Conservation (phyloP, 2,329 filamentous ascomycete genomes). For the Monosporascus sp. region DNA sequence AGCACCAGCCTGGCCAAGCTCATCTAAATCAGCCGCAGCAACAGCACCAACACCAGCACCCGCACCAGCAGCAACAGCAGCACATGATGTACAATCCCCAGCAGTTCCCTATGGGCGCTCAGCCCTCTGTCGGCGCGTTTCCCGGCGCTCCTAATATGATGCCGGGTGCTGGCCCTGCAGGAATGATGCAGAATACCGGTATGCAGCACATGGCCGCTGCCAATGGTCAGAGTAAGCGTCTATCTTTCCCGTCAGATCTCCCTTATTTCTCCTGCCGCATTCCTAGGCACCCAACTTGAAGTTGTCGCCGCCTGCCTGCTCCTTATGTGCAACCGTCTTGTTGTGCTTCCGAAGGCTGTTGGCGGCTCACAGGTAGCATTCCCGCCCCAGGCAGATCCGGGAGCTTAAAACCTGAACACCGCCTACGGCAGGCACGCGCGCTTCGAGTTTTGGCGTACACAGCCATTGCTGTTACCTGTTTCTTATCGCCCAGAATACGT, state of each 20-base stretch:
- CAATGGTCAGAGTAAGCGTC: conserved; percentile 55
- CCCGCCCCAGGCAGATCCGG: conserved; percentile 6
- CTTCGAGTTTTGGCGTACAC: conserved; percentile 7
- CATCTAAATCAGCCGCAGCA: conserved; percentile 25
- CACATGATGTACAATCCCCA: conserved; percentile 58
- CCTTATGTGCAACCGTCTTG: background rate
- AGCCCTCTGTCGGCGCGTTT: conserved; percentile 38
- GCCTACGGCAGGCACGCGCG: too few relatives aligned
- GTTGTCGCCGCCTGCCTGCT: background rate
- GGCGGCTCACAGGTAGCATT: conserved; percentile 9
- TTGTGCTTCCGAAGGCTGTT: conserved; percentile 8
- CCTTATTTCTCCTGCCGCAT: conserved; percentile 13
- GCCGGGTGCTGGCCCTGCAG: conserved; percentile 45
- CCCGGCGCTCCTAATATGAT: conserved; percentile 52
- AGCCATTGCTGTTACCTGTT: conserved; percentile 10
- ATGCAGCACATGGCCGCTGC: conserved; percentile 53
- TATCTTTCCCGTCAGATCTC: conserved; percentile 17
- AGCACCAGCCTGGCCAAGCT: conserved; percentile 41
- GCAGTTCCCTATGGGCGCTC: conserved; percentile 51
- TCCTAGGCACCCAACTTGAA: conserved; percentile 5
- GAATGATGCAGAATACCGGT: conserved; percentile 59
- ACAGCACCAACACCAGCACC: conserved; percentile 10
- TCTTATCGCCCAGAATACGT: conserved; percentile 7
- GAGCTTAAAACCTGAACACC: conserved; percentile 1
- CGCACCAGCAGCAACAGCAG: conserved; percentile 20